Percentiles rank a stretch among this genome's conserved stretches.
phyloP scores from a whole-genome alignment of 1,284 basidiomycete genomes.

The Albatrellus sp. region DNA sequence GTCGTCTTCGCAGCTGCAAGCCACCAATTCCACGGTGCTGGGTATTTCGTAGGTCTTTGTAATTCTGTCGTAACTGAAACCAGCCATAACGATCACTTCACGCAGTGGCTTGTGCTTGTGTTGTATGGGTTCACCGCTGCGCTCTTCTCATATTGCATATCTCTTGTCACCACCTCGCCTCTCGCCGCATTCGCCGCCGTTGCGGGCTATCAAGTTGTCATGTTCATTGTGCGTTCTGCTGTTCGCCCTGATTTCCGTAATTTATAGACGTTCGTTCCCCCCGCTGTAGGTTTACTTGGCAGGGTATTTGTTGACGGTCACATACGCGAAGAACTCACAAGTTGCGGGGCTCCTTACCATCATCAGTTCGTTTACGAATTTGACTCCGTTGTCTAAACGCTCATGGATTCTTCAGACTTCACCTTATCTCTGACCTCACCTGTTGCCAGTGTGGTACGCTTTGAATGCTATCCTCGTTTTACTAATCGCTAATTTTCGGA shows the following conservation, averaged over 20 bases:
- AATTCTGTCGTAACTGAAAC: not conserved
- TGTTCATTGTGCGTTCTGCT: constrained; percentile 44
- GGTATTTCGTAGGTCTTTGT: constrained; percentile 40
- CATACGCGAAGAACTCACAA: constrained; percentile 52
- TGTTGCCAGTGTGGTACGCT: constrained; percentile 55
- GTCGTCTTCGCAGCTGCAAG: constrained; percentile 47
- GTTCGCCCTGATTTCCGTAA: not conserved
- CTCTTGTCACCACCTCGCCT: constrained; percentile 51
- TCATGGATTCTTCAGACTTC: constrained; percentile 31
- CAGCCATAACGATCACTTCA: too few species aligned
- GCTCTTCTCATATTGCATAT: constrained; percentile 57
- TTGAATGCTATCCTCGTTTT: not conserved
- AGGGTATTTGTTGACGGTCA: constrained; percentile 56
- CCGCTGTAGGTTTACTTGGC: constrained; percentile 43
- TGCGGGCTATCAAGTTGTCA: constrained; percentile 65
- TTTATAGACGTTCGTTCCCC: not conserved
- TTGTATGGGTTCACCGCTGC: constrained; percentile 61
- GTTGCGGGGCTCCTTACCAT: constrained; percentile 43
- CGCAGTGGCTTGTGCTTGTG: constrained; percentile 58
- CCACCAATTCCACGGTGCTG: constrained; percentile 61
- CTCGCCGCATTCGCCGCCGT: constrained; percentile 64
- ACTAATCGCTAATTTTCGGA: not conserved
- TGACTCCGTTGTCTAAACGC: not conserved
- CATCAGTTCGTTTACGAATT: constrained; percentile 27
- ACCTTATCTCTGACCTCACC: constrained; percentile 57